Evolutionary conservation across 2,329 filamentous ascomycete species (phyloP), one percentile per base, ranked within the genome.

Genomic region (Aureobasidium sp.): DNA sequence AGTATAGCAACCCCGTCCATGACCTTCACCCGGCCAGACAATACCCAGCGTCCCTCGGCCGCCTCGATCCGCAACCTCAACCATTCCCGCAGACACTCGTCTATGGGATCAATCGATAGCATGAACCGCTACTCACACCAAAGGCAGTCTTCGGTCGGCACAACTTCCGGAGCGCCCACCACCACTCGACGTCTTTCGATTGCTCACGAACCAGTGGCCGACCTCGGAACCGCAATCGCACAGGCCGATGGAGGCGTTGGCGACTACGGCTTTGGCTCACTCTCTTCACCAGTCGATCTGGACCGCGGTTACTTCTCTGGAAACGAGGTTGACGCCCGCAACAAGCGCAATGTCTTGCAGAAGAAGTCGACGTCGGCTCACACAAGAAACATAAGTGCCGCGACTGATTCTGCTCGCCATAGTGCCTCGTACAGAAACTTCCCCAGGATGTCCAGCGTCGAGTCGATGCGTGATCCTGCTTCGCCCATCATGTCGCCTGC

Each of bases 241-340:
- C 44, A 51, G 36, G n/a, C 15, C 3, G 39, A 44, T 7, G 60
- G 48, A 25, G 36, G 31, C 2, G 20, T 55, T 12, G 34, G 41
- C 11, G 72, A 73, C 53, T 66, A 63, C 39, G 72, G 68, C 42
- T 64, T 74, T 65, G 72, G 64, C 15, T 42, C 68, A 52, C 65
- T 70, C 37, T 64, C 70, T 36, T 72, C 70, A 27, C 70, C 75
- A 49, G 74, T 76, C 62, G 89, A 95, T 64, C 74, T 90, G 17
- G 94, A 97, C 69, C 84, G 91, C 39, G 93, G 92, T 27, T 97
- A 97, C 74, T 96, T 97, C 71, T 97, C 93, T 8, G 91, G 92
- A 3, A 89, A 88, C 17, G 93, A 97, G 70, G 80, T 86, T 12
- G 91, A 97, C 65, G 84, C 84, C 47, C 85, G 88, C 63, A 86